Percentiles rank a stretch among this genome's conserved stretches.
phyloP scores from a whole-genome alignment of 2,329 filamentous ascomycete species.

The Phaeosphaeria sp. region DNA sequence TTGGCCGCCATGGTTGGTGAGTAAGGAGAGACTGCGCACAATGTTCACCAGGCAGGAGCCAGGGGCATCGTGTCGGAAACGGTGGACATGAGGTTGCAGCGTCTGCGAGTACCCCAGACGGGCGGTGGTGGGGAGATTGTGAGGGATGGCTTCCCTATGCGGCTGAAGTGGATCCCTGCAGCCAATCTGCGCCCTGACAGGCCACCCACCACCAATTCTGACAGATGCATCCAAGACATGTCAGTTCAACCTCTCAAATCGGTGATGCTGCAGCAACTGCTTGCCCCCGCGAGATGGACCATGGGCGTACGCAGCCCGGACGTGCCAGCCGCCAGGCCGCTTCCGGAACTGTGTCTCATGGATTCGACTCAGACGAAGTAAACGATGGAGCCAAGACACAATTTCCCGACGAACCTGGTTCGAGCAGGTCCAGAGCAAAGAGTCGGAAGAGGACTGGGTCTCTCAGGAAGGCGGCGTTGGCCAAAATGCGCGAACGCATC shows the following conservation, averaged over 20 bases:
- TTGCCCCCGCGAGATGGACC: slow-evolving; percentile 23
- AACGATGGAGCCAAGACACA: slow-evolving; percentile 53
- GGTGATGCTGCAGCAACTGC: not conserved
- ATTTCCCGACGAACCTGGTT: slow-evolving; percentile 51
- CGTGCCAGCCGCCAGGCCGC: not conserved
- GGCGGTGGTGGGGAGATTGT: slow-evolving; percentile 30
- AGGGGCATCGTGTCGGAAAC: slow-evolving; percentile 15
- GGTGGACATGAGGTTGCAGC: slow-evolving; percentile 13
- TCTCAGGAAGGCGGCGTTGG: slow-evolving; percentile 83
- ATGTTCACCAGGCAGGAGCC: slow-evolving; percentile 19
- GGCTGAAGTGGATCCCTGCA: slow-evolving; percentile 22
- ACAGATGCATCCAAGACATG: slow-evolving; percentile 24
- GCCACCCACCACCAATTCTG: slow-evolving; percentile 1
- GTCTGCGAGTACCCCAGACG: slow-evolving; percentile 11
- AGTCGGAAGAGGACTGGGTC: slow-evolving; percentile 78
- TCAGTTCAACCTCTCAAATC: slow-evolving; percentile 16
- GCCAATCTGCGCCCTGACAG: slow-evolving; percentile 20
- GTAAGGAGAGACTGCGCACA: slow-evolving; percentile 27
- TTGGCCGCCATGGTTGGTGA: slow-evolving; percentile 62
- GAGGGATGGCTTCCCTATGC: slow-evolving; percentile 28
- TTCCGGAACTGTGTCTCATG: not conserved
- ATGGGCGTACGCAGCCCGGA: slow-evolving; percentile 16
- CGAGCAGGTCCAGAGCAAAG: slow-evolving; percentile 36
- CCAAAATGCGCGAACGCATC: slow-evolving; percentile 55
- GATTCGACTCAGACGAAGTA: not conserved